Conservation (phyloP, 176 grass and related monocot genomes). For the Alopecurus myosuroides region DNA sequence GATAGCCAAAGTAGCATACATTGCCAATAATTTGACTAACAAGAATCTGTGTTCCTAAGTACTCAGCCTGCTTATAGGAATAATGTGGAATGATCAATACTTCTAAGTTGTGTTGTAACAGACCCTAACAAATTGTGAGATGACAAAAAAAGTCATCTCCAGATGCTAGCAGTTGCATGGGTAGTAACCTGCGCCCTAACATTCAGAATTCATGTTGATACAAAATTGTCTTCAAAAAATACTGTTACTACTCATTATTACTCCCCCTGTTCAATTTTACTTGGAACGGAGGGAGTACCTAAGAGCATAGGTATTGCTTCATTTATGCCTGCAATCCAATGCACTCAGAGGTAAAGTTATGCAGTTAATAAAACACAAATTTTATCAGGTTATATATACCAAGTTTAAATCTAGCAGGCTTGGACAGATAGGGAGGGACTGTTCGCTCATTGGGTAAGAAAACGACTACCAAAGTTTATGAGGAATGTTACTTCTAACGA, state of each 20-base stretch:
- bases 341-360: background rate
- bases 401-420: background rate
- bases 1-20: too few species aligned
- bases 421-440: background rate
- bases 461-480: background rate
- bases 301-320: background rate
- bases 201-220: background rate
- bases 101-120: background rate
- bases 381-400: background rate
- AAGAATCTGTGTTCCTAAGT: too few species aligned
- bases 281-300: too few species aligned
- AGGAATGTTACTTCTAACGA: background rate
- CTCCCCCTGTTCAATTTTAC: too few species aligned
- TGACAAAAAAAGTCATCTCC: background rate
- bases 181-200: background rate
- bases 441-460: background rate
- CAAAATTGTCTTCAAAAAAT: conserved; percentile 7
- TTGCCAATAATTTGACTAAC: too few species aligned
- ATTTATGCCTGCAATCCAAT: conserved; percentile 15
- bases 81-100: too few species aligned
- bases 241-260: background rate
- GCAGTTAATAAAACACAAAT: background rate
- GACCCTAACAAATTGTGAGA: conserved; percentile 43
- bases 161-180: background rate
- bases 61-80: too few species aligned